Evolutionary conservation across 768 basidiomycete species (phyloP).

Genomic region (Rhodotorula sphaerocarpa): DNA sequence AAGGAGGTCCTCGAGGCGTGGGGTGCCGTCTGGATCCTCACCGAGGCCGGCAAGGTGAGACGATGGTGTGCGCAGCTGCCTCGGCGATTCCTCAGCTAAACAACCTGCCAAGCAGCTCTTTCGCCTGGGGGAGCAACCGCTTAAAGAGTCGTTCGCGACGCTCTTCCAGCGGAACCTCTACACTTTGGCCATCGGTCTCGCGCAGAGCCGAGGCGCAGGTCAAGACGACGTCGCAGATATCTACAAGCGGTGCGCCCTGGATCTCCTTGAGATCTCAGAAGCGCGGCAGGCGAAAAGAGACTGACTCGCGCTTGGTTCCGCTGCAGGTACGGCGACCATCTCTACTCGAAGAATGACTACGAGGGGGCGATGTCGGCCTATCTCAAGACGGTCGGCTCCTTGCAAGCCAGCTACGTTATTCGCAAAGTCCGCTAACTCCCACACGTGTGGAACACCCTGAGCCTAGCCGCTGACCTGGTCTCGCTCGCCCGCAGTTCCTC

Average conservation of each 20-base stretch:
- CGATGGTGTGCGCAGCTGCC: neutral
- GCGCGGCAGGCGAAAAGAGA: neutral
- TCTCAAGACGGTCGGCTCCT: slow-evolving; percentile 73
- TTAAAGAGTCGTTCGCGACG: slow-evolving; percentile 20
- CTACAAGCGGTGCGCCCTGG: slow-evolving; percentile 48
- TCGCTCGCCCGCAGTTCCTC: slow-evolving; percentile 59
- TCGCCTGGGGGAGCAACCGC: slow-evolving; percentile 27
- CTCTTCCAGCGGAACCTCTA: slow-evolving; percentile 47
- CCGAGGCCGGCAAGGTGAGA: slow-evolving; percentile 66
- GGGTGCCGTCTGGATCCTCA: slow-evolving; percentile 69
- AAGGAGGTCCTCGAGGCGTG: slow-evolving; percentile 72
- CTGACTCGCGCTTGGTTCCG: too few relatives aligned
- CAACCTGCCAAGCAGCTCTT: slow-evolving; percentile 32
- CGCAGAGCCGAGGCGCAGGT: slow-evolving; percentile 67
- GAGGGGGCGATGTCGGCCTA: slow-evolving; percentile 91
- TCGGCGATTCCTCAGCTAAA: neutral
- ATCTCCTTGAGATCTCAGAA: neutral
- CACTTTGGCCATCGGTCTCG: slow-evolving; percentile 69
- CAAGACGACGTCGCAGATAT: slow-evolving; percentile 73
- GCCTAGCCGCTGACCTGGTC: neutral
- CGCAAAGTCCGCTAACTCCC: slow-evolving; percentile 60
- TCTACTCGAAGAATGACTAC: slow-evolving; percentile 84
- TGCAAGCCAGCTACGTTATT: slow-evolving; percentile 92
- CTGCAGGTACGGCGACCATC: slow-evolving; percentile 68
- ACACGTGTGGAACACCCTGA: neutral